Conservation (phyloP, 1,284 basidiomycete genomes). For the Cystobasidium slooffiae region DNA sequence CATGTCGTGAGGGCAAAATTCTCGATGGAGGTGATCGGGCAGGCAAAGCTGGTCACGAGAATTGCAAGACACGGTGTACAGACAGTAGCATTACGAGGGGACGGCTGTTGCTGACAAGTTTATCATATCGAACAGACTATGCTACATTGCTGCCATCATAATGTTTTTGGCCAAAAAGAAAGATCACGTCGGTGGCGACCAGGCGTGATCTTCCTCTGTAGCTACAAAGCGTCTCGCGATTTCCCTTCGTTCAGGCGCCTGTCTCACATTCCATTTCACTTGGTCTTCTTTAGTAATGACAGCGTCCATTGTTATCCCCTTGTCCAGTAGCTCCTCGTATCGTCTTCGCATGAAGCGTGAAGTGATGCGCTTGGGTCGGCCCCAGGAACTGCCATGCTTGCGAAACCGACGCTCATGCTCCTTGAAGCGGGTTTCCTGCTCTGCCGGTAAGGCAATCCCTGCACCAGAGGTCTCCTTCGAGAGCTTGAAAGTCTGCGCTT, state of each 20-base stretch:
- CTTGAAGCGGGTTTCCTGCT: neutral
- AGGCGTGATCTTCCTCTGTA: slow-evolving; percentile 15
- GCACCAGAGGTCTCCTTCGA: neutral
- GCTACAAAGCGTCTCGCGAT: slow-evolving; percentile 8
- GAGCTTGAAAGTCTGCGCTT: slow-evolving; percentile 5
- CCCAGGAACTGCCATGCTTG: slow-evolving; percentile 1
- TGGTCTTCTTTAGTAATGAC: neutral
- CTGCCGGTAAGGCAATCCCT: too few species aligned
- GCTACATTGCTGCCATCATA: too few species aligned
- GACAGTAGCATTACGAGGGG: neutral
- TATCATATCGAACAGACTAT: too few species aligned
- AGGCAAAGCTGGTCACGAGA: neutral
- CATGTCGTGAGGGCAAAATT: slow-evolving; percentile 9
- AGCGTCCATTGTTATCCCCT: slow-evolving; percentile 36
- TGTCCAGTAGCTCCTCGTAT: slow-evolving; percentile 43
- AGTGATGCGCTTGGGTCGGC: slow-evolving; percentile 44
- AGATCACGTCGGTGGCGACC: slow-evolving; percentile 8
- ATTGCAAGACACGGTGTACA: neutral
- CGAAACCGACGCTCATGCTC: neutral
- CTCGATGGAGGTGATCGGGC: slow-evolving; percentile 8
- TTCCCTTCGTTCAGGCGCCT: neutral
- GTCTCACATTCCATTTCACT: slow-evolving; percentile 10
- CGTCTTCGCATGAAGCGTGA: slow-evolving; percentile 46
- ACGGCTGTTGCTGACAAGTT: too few species aligned
- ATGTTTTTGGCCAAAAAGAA: neutral